Base-by-base conservation (phyloP, 192 early-diverging fungal species). In the Umbelopsis vinacea region DNA sequence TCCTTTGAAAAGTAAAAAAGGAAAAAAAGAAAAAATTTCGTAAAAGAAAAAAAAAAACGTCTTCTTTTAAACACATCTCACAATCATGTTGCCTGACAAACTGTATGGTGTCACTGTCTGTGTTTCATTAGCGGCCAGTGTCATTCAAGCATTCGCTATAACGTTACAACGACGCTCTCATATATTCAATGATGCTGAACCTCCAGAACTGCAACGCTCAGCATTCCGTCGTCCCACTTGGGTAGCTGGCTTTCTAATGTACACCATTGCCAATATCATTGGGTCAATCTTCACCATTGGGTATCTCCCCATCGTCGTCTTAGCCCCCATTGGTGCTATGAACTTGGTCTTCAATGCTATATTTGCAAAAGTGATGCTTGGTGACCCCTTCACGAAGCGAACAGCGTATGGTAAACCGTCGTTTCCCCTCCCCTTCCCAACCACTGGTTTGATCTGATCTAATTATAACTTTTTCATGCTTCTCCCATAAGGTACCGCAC, bases 331-430 rank as follows among this genome's bases (percentile, higher is more conserved):
- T 52, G 91, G 90, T 2, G 90, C 92, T 4, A 88, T 92, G 33
- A 88, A 86, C 10, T 76, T 94, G 53, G 89, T 94, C 10, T 90
- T 92, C 66, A 94, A 94, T 78, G 92, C 91, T 2, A 82, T 92
- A 4, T 94, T 92, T 84, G 91, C 92, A 12, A 74, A 83, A 23
- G 79, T 85, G 57, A 80, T 94, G 6, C 67, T 94, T 29, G 82
- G 81, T 14, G 90, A 90, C 69, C 83, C 76, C 24, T 94, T 94
- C 81, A 88, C 84, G 0, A 76, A 73, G 29, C 84, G 87, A n/a
- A 90, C 89, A 48, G 79, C 82, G 21, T 54, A 79, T 63, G 87
- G 87, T 88, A 74, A 57, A 11, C 14, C 6, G 33, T 50, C 14
- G 15, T 17, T 29, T 17, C 7, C n/a, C n/a, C n/a, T n/a, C 48